Evolutionary conservation across 2,329 filamentous ascomycete genomes (phyloP), one percentile per base, ranked within the genome.

Genomic region (Arthrobotrys iridis): DNA sequence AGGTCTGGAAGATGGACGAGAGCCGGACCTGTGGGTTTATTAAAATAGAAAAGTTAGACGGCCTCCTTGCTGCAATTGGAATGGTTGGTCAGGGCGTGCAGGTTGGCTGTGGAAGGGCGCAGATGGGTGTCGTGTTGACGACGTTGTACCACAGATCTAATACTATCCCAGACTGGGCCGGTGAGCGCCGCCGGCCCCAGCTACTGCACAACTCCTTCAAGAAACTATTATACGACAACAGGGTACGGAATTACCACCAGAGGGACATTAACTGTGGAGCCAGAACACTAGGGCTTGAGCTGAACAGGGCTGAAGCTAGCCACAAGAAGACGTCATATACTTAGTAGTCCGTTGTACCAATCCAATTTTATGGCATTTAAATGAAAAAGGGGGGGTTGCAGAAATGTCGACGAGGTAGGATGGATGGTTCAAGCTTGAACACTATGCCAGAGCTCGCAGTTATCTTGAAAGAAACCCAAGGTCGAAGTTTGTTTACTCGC

Each of bases 301-400:
- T 50, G 22, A 50, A 64, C 48, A 35, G 30, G 48, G 68, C 68
- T 73, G 52, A 46, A 22, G 40, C 26, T 24, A 66, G 26, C 48
- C 26, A 35, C 28, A n/a, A 62, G 28, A 13, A 43, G 45, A 60
- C 59, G 68, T 52, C 60, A 73, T 66, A 50, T 7, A 73, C 30
- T 13, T 30, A 26, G 24, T 40, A 48, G 20, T 10, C 30, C n/a
- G 45, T 55, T 52, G 46, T 65, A 65, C 50, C 60, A 55, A 40
- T 40, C 24, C 33, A 40, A 50, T 65, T 18, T 50, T 26, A 50
- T 40, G 20, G 15, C 20, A 18, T 22, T 7, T 55, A 55, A 37
- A 55, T 37, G n/a, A 18, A 37, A n/a, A 20, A 26, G 45, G 46
- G 28, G 50, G 15, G 28, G 50, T 55, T 22, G 50, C 24, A 37